These are phyloP conservation scores for Phytophthora uliginosa DNA, from an alignment of 352 stramenopile genomes.

Conservation along the genomic window DNA sequence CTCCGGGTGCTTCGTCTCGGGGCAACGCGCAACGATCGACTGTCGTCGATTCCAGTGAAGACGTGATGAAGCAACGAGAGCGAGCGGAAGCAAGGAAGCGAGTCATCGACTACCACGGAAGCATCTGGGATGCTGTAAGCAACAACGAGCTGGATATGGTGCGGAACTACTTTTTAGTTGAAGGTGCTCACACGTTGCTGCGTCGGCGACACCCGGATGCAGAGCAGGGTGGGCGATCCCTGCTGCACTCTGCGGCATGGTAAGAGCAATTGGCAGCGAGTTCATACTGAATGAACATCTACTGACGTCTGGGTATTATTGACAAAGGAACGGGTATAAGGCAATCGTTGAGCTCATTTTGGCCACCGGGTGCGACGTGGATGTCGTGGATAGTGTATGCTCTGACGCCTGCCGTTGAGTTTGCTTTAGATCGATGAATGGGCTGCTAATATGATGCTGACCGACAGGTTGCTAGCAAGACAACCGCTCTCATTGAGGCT, in stretches of 20 bases:
- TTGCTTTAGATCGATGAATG: neutral
- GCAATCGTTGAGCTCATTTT: slow-evolving; percentile 53
- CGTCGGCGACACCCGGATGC: slow-evolving; percentile 47
- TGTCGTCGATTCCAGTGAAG: slow-evolving; percentile 28
- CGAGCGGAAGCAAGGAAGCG: slow-evolving; percentile 66
- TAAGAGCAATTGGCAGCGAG: slow-evolving; percentile 19
- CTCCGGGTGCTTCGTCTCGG: neutral
- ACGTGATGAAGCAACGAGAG: slow-evolving; percentile 44
- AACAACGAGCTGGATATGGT: slow-evolving; percentile 62
- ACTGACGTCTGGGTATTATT: neutral
- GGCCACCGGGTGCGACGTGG: slow-evolving; percentile 50
- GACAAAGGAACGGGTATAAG: slow-evolving; percentile 46
- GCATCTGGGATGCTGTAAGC: slow-evolving; percentile 63
- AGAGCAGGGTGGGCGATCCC: slow-evolving; percentile 62
- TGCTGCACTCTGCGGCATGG: slow-evolving; percentile 78
- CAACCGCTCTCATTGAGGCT: slow-evolving; percentile 71
- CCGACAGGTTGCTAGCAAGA: slow-evolving; percentile 51
- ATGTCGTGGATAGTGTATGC: slow-evolving; percentile 65
- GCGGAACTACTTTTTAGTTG: slow-evolving; percentile 69
- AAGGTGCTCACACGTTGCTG: slow-evolving; percentile 59
- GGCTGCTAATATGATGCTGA: neutral
- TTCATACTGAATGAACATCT: neutral
- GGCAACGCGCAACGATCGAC: slow-evolving; percentile 8
- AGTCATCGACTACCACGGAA: slow-evolving; percentile 64
- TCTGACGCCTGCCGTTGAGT: neutral